Evolutionary conservation across 202 grass and related monocot species (phyloP), one percentile per base, ranked within the genome.

Genomic region (Elaeis oleifera): DNA sequence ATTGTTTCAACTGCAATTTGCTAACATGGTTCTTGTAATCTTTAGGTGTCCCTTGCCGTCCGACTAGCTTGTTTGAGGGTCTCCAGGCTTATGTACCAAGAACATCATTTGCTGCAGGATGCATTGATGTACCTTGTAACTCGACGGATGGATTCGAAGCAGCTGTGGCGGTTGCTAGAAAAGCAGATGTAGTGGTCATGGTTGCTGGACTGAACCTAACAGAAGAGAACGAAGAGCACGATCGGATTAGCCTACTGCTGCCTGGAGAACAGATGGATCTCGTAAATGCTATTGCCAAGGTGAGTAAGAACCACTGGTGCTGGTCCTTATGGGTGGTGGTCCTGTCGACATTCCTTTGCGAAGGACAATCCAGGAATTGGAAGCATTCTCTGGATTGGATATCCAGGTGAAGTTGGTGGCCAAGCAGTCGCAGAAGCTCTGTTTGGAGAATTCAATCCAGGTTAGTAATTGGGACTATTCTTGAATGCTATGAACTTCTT

Each of bases 211-310:
- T 97, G 61, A 97, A 89, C 74, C 72, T 81, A 26, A 89, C 82
- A 24, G 84, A 86, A 90, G 88, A 97, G 65, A 56, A 68, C 0
- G 92, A 97, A 80, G 92, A 97, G 51, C 85, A 60, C 1, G 84
- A 92, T 54, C 82, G 92, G 62, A 74, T 79, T 54, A 97, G 74
- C 79, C 84, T 91, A 64, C 78, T 97, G 61, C 74, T 92, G 57
- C 92, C 88, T 22, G 92, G 92, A 61, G 91, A 86, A 63, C 92
- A 97, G 56, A 91, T 73, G 82, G 60, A 79, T 17, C 92, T 97
- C 9, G 65, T 91, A 28, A 82, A 59, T 67, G 56, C 28, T 11
- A 24, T 92, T n/a, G 74, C 77, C 8, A 60, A 51, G 62, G 79
- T 77, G 54, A 69, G 75, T 2, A 86, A 86, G 71, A 81, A 16